phyloP scores from a whole-genome alignment of 345 rosid species.

The Orychophragmus violaceus region DNA sequence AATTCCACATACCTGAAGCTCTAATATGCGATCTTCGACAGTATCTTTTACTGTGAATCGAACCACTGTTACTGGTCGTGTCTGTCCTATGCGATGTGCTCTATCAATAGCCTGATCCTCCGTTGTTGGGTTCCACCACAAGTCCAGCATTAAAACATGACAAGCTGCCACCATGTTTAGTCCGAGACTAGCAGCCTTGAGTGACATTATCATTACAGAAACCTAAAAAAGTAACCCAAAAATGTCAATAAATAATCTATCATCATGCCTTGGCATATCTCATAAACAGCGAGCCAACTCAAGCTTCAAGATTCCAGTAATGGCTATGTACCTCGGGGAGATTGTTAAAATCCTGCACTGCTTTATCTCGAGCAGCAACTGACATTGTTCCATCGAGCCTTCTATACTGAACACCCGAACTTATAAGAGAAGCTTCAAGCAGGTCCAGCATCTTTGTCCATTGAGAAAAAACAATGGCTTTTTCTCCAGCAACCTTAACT shows the following conservation, averaged over 20 bases:
- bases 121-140: slow-evolving; percentile 99
- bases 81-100: slow-evolving; percentile 98
- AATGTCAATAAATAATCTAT: neutral
- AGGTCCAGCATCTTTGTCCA: slow-evolving; percentile 96
- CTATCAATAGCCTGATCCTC: slow-evolving; percentile 98
- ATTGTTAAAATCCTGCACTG: slow-evolving; percentile 89
- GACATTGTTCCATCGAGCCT: slow-evolving; percentile 99
- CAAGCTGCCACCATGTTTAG: slow-evolving; percentile 96
- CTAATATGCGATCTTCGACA: slow-evolving; percentile 88
- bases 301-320: neutral
- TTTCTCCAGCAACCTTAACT: slow-evolving; percentile 51
- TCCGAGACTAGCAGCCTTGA: slow-evolving; percentile 98
- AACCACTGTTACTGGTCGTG: slow-evolving; percentile 76
- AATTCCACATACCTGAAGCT: slow-evolving; percentile 57
- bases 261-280: neutral
- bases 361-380: slow-evolving; percentile 86
- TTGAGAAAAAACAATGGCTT: slow-evolving; percentile 92
- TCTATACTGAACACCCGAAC: slow-evolving; percentile 69
- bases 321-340: slow-evolving; percentile 70
- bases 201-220: slow-evolving; percentile 89
- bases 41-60: slow-evolving; percentile 87
- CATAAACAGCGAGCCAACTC: neutral
- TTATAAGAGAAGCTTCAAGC: slow-evolving; percentile 70
- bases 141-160: slow-evolving; percentile 79
- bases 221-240: slow-evolving; percentile 38